These are phyloP conservation scores for Mycena kentingensis DNA, from an alignment of 768 basidiomycete species.

Conservation along the genomic window DNA sequence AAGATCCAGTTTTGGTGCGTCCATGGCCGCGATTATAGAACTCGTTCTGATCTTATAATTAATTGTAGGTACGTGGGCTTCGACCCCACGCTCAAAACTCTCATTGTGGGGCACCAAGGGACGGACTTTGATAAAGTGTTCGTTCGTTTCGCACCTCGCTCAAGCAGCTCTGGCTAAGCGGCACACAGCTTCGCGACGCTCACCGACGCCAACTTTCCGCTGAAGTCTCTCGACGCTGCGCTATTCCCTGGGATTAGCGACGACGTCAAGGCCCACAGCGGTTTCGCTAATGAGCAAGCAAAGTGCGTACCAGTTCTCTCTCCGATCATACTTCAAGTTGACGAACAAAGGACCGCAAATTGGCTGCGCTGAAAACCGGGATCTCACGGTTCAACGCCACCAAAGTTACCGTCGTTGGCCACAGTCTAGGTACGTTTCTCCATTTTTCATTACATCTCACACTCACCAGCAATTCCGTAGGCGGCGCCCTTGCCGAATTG, in stretches of 20 bases:
- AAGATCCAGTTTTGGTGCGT: constrained; percentile 42
- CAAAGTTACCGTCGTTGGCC: constrained; percentile 42
- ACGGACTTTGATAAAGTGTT: constrained; percentile 37
- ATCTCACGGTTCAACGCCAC: constrained; percentile 12
- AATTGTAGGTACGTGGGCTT: too few relatives aligned
- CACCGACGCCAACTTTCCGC: constrained; percentile 37
- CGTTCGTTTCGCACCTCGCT: constrained; percentile 6
- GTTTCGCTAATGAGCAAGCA: constrained; percentile 29
- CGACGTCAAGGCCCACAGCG: constrained; percentile 38
- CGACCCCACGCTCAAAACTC: constrained; percentile 32
- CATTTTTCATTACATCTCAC: not conserved
- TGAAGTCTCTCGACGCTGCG: constrained; percentile 32
- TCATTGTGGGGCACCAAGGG: constrained; percentile 47
- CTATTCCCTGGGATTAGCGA: constrained; percentile 31
- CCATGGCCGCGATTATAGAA: too few relatives aligned
- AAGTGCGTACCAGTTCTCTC: not conserved
- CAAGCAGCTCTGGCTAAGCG: not conserved
- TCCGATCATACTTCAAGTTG: constrained; percentile 38
- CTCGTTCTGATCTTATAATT: too few relatives aligned
- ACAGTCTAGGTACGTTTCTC: constrained; percentile 38
- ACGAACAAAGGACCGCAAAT: constrained; percentile 37
- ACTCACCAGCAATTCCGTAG: constrained; percentile 14
- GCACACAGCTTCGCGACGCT: constrained; percentile 34
- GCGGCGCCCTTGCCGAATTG: constrained; percentile 49
- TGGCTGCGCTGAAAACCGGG: constrained; percentile 29